Conservation (phyloP, 2,329 filamentous ascomycete species). For the Fusarium falciforme region DNA sequence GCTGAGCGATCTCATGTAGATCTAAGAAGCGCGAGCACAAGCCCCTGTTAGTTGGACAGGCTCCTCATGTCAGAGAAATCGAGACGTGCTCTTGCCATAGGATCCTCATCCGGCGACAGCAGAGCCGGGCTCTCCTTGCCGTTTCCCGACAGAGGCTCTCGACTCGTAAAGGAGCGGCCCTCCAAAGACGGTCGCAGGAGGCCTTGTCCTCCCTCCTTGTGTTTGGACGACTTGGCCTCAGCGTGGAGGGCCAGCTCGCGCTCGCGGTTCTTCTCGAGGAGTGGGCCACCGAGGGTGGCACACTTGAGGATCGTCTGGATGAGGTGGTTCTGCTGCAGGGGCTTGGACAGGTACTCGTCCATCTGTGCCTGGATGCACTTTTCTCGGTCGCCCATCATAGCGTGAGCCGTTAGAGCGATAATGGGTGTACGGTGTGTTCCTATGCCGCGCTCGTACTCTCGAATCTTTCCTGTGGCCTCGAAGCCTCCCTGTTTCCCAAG, state of each 20-base stretch:
- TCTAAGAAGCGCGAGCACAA: constrained; percentile 36
- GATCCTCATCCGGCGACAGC: constrained; percentile 59
- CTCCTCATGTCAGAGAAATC: constrained; percentile 54
- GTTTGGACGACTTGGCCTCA: constrained; percentile 59
- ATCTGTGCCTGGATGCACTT: constrained; percentile 99
- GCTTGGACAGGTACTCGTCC: constrained; percentile 98
- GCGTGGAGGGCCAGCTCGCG: constrained; percentile 65
- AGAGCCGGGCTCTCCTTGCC: constrained; percentile 73
- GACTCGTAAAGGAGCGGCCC: constrained; percentile 75
- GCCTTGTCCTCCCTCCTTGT: constrained; percentile 51
- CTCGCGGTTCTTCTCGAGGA: constrained; percentile 81
- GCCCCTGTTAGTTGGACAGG: constrained; percentile 49
- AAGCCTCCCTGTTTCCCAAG: constrained; percentile 79
- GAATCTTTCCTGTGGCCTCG: constrained; percentile 95
- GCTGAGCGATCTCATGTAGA: constrained; percentile 46
- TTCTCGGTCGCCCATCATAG: constrained; percentile 97
- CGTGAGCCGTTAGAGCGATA: constrained; percentile 95
- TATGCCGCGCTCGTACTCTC: constrained; percentile 89
- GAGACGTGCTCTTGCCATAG: constrained; percentile 63
- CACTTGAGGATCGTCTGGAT: constrained; percentile 98
- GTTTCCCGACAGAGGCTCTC: constrained; percentile 65
- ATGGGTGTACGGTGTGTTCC: constrained; percentile 89
- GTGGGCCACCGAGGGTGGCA: constrained; percentile 86
- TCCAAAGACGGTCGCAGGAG: constrained; percentile 59
- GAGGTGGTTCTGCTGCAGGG: constrained; percentile 94